A percentile compares a stretch with the other conserved stretches of the same genome.
These are phyloP conservation scores for Ramaria sp. DNA, from an alignment of 768 basidiomycete species.

Conservation along the genomic window DNA sequence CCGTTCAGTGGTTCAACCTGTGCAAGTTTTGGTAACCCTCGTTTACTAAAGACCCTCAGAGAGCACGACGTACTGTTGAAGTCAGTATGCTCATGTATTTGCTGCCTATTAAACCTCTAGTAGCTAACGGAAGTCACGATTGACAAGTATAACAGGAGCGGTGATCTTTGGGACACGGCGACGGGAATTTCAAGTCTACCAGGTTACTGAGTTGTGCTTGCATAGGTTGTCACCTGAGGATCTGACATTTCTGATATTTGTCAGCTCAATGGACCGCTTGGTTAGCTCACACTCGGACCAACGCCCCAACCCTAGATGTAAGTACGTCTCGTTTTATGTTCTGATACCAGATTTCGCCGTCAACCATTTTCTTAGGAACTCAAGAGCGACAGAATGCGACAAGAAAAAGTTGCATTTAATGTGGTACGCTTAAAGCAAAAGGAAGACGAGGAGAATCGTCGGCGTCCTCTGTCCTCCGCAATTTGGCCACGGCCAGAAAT, in stretches of 20 bases:
- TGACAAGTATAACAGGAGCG: neutral
- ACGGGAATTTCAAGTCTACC: neutral
- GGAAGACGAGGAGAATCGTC: conserved; percentile 5
- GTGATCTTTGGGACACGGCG: conserved; percentile 5
- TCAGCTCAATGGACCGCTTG: conserved; percentile 7
- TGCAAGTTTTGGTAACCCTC: neutral
- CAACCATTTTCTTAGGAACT: conserved; percentile 3
- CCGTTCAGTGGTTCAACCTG: neutral
- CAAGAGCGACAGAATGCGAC: neutral
- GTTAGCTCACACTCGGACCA: neutral
- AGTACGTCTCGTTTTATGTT: neutral
- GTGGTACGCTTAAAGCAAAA: conserved; percentile 8
- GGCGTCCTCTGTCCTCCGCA: neutral
- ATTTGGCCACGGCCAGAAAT: neutral
- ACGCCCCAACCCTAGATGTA: conserved; percentile 5
- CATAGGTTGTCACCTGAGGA: neutral
- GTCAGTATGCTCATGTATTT: neutral
- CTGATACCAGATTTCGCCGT: neutral
- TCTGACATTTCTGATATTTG: neutral
- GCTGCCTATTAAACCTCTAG: neutral
- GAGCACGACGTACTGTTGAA: conserved; percentile 5
- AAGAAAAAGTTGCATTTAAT: conserved; percentile 2
- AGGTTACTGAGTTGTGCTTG: neutral
- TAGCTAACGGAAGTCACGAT: neutral
- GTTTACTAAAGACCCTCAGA: neutral